Evolutionary conservation across 306 rosid species (phyloP), one percentile per base, ranked within the genome.

Genomic region (Begonia fuchsioides): DNA sequence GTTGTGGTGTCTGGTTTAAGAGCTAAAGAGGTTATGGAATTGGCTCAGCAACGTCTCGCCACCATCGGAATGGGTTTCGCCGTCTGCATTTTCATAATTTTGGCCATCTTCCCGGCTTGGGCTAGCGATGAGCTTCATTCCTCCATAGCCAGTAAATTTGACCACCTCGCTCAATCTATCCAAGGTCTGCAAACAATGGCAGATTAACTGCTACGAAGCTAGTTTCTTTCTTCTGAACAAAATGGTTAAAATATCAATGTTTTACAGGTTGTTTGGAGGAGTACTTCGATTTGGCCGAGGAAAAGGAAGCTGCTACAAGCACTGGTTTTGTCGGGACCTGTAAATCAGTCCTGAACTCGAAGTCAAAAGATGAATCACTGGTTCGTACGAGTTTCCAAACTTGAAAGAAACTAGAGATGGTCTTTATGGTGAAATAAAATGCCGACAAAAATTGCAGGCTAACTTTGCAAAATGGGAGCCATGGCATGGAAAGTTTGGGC

Each of bases 391-490:
- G n/a, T n/a, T n/a, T n/a, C n/a, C n/a, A 40, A 7, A 11, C 18
- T 15, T 1, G 15, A 45, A 45, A 45, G 17, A 45, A 45, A 45
- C 13, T 12, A 10, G 17, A 45, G 15, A 13, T 10, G 11, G 2
- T 1, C 11, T 13, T 40, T 40, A 40, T 40, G 11, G 1, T 40
- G 6, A 13, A n/a, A 40, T 10, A 40, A 40, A 40, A 10, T 40
- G 4, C 2, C 5, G n/a, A 40, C 11, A 40, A n/a, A 10, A 40
- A 40, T 40, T 17, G 5, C 64, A 90, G 98, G 92, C 82, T 43
- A 85, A 76, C 58, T 90, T 79, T 49, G 95, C 98, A 58, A 81
- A 69, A 52, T 90, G 98, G 98, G 98, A 90, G 59, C 98, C 95
- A 9, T 90, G 98, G 98, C 98, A 81, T 71, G 85, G 95, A 14